Conservation (phyloP, 78 protist genomes). For the Acrasis kona region DNA sequence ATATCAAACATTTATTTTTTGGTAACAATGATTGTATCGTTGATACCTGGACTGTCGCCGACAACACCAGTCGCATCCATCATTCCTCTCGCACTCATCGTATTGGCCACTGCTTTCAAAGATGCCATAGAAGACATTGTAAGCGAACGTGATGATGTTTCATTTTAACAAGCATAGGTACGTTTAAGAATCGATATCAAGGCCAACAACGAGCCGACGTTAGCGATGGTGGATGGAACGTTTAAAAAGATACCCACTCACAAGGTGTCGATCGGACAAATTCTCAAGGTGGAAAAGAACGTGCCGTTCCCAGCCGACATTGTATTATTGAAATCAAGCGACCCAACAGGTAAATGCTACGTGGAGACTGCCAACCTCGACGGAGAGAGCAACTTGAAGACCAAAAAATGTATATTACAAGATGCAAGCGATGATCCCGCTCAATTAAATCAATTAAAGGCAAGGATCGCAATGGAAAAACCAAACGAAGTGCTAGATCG, state of each 20-base stretch:
- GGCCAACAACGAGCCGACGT: conserved; percentile 2
- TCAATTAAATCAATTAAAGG: neutral
- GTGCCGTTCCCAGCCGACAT: conserved; percentile 75
- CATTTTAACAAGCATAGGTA: neutral
- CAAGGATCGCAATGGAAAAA: neutral
- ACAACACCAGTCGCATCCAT: neutral
- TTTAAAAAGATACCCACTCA: neutral
- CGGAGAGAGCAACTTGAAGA: conserved; percentile 66
- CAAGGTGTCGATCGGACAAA: conserved; percentile 46
- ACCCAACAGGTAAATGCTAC: conserved; percentile 66
- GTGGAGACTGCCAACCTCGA: conserved; percentile 88
- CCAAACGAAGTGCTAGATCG: neutral
- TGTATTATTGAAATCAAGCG: conserved; percentile 44
- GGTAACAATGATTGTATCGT: neutral
- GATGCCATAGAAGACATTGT: neutral
- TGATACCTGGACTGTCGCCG: neutral
- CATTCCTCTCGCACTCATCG: neutral
- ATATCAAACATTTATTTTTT: neutral
- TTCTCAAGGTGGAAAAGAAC: conserved; percentile 40
- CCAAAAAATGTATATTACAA: conserved; percentile 15
- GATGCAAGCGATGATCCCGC: neutral
- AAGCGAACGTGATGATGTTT: neutral
- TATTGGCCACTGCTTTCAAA: neutral
- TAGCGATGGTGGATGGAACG: conserved; percentile 3
- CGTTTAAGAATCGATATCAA: too few relatives aligned